Evolutionary conservation across 805 yeast species (phyloP), one percentile per base, ranked within the genome.

Genomic region (Kodamaea kakaduensis): DNA sequence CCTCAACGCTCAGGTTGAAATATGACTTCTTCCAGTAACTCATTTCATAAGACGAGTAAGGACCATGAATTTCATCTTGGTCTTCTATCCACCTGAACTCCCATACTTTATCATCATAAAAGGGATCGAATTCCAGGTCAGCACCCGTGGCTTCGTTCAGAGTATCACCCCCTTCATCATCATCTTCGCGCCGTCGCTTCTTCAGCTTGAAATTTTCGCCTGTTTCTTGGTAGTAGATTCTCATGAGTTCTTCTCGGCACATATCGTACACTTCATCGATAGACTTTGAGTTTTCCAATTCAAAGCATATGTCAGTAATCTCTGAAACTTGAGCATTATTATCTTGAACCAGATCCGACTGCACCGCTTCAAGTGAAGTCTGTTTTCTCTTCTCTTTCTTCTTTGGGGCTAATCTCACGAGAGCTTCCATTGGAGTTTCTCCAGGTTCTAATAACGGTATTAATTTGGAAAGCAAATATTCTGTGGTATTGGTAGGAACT

Each of bases 351-450:
- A n/a, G n/a, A n/a, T n/a, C n/a, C n/a, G n/a, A n/a, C n/a, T n/a
- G n/a, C n/a, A n/a, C n/a, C n/a, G n/a, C n/a, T n/a, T n/a, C n/a
- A n/a, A n/a, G 25, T 4, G 12, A 21, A 2, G 49, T 54, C 1
- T 6, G 20, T 28, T 46, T 44, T 34, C 9, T 54, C 46, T 38
- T 42, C 41, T 45, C 45, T 28, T 38, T 44, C 46, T 57, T 32
- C 46, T 40, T 35, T 21, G 54, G 50, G 54, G 65, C 40, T 57
- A 58, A 42, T 66, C 63, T 45, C 46, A 74, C 51, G 21, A 81
- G 52, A 1, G 77, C 72, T 46, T 81, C 85, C 51, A 75, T 43
- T 2, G 81, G 70, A 0, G 78, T 69, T 47, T 81, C 88, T 3
- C 73, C 78, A 0, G 82, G 77, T 31, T 77, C 72, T 25, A 81